phyloP scores from a whole-genome alignment of 2,329 filamentous ascomycete genomes.

The Aspergillus fijiensis region DNA sequence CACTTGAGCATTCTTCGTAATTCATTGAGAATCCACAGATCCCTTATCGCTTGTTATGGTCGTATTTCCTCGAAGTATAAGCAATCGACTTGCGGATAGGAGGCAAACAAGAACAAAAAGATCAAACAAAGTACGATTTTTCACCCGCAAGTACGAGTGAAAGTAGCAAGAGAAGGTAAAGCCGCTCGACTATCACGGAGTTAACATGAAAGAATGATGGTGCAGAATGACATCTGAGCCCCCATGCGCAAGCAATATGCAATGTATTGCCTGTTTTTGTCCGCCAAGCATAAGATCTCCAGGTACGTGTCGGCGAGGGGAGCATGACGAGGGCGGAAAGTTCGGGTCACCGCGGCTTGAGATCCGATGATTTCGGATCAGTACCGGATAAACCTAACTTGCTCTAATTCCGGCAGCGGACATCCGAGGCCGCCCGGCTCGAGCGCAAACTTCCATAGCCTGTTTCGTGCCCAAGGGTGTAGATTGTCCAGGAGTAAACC shows the following conservation, averaged over 20 bases:
- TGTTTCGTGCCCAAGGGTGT: not conserved
- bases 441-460: not conserved
- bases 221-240: not conserved
- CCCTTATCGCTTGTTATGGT: too few relatives aligned
- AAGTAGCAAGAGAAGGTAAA: not conserved
- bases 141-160: not conserved
- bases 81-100: too few relatives aligned
- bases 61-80: too few relatives aligned
- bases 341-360: not conserved
- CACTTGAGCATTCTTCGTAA: too few relatives aligned
- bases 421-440: too few relatives aligned
- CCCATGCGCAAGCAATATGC: rapidly evolving
- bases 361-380: not conserved
- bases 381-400: not conserved
- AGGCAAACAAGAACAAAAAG: not conserved
- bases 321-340: not conserved
- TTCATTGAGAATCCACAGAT: too few relatives aligned
- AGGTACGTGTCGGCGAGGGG: not conserved
- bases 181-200: conserved; percentile 1
- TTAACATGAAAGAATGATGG: not conserved
- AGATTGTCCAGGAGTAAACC: not conserved
- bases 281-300: not conserved
- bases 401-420: too few relatives aligned
- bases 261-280: not conserved
- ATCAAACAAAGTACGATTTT: not conserved